Base-by-base conservation (phyloP, 2,329 filamentous ascomycete species). In the Cytospora paraplurivora region DNA sequence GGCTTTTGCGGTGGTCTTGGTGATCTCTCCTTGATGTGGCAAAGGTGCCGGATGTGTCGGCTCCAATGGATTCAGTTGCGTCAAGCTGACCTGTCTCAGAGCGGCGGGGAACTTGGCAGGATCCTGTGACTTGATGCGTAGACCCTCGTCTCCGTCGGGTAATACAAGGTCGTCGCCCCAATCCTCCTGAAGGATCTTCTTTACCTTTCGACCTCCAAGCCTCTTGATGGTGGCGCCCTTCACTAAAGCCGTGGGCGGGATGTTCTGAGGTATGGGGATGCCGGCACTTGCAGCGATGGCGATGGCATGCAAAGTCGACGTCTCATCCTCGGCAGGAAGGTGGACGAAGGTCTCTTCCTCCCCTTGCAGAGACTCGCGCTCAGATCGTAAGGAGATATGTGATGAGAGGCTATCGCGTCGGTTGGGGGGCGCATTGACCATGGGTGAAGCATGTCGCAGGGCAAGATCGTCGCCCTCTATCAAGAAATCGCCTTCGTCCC, bases 261-360 rank as follows among this genome's bases (percentile, higher is more conserved):
- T 87, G 73, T 93, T 93, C 58, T 86, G 81, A 34, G 95, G 95
- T 62, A 98, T 86, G 7, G 95, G 94, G 68, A 99, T 97, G 69
- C 95, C 95, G 33, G 93, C 93, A 73, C 88, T 88, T 72, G 92
- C 90, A 38, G 93, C 94, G 7, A 92, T 91, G 32, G 91, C 86
- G 71, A 99, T 94, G 65, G 95, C 93, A 73, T 96, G 90, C 69
- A 88, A 79, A 11, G 90, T 96, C 1, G 92, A 92, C 67, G 86
- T 84, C 71, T 96, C 91, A 74, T 97, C 93, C 73, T 95, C 90
- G 56, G 89, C 91, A 2, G 92, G 88, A 35, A 98, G 79, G 69
- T 94, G 85, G 27, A 98, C 85, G 70, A 97, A 92, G 81, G 88
- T 93, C 76, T 97, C 92, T 71, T 97, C 92, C 71, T 96, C 92